These are phyloP conservation scores for Kurtzmaniella quercitrusa DNA, from an alignment of 1,139 yeast species.

Conservation along the genomic window DNA sequence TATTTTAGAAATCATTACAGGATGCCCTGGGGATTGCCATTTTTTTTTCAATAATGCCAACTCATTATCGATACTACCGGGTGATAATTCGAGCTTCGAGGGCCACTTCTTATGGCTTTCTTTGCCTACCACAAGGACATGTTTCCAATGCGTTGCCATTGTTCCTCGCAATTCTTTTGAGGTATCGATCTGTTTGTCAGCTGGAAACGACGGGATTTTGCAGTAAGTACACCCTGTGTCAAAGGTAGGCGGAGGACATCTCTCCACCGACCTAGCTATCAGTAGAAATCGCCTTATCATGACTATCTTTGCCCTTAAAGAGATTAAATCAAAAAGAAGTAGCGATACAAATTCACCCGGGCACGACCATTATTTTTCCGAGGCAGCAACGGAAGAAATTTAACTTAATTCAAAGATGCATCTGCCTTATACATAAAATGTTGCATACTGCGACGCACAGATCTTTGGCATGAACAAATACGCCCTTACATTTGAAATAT, in stretches of 20 bases:
- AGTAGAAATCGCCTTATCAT: not conserved
- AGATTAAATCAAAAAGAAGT: not conserved
- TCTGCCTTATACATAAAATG: not conserved
- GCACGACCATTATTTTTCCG: not conserved
- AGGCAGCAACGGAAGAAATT: not conserved
- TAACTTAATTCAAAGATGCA: not conserved
- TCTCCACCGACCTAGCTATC: slow-evolving; percentile 1
- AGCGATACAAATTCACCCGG: not conserved
- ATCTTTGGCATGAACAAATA: not conserved
- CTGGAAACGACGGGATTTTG: slow-evolving; percentile 38
- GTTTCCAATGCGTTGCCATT: slow-evolving; percentile 50
- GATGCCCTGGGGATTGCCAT: slow-evolving; percentile 39
- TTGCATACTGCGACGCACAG: not conserved
- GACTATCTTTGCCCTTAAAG: not conserved
- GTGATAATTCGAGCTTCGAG: slow-evolving; percentile 47
- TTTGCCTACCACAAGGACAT: slow-evolving; percentile 48
- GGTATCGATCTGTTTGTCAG: slow-evolving; percentile 37
- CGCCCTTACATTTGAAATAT: not conserved
- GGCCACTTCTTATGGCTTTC: slow-evolving; percentile 44
- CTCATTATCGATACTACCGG: slow-evolving; percentile 37
- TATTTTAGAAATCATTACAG: slow-evolving; percentile 47
- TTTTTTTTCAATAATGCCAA: slow-evolving; percentile 25
- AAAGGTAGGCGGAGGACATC: slow-evolving; percentile 48
- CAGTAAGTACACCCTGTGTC: slow-evolving; percentile 68
- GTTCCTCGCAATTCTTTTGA: slow-evolving; percentile 41